Percentiles rank a stretch among this genome's conserved stretches.
Evolutionary conservation across 768 basidiomycete genomes (phyloP).

Genomic region (Lactarius hengduanensis): DNA sequence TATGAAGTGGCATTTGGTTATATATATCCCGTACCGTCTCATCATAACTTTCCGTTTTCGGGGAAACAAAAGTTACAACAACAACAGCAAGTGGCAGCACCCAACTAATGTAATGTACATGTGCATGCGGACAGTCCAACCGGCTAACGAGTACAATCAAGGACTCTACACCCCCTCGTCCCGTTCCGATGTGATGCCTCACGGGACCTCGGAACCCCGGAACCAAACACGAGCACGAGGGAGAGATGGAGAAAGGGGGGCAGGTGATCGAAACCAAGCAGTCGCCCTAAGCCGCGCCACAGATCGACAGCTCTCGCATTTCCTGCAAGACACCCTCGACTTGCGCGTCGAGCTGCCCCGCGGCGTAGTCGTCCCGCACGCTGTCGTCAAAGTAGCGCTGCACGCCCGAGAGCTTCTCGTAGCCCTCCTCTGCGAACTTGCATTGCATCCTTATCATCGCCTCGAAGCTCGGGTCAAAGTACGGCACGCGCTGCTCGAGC

Average conservation of each 20-base stretch:
- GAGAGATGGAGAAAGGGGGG: background rate
- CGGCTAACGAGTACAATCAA: slow-evolving; percentile 8
- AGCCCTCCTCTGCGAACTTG: slow-evolving; percentile 97
- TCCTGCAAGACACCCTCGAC: slow-evolving; percentile 97
- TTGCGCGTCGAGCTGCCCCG: slow-evolving; percentile 93
- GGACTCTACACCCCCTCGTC: background rate
- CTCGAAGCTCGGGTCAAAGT: slow-evolving; percentile 98
- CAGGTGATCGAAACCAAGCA: background rate
- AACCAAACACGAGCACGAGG: background rate
- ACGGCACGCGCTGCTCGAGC: slow-evolving; percentile 93
- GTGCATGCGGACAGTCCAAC: slow-evolving; percentile 9
- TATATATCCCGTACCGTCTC: background rate
- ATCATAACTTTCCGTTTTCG: slow-evolving; percentile 4
- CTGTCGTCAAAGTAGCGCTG: slow-evolving; percentile 90
- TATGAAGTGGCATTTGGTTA: slow-evolving; percentile 14
- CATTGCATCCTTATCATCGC: slow-evolving; percentile 98
- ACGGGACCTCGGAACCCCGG: slow-evolving; percentile 8
- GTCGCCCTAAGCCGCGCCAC: slow-evolving; percentile 50
- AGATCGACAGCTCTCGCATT: slow-evolving; percentile 95
- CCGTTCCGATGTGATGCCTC: slow-evolving; percentile 8
- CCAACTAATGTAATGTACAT: slow-evolving; percentile 14
- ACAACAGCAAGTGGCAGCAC: slow-evolving; percentile 1
- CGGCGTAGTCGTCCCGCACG: slow-evolving; percentile 95
- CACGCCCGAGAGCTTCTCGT: slow-evolving; percentile 93
- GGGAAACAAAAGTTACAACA: slow-evolving; percentile 6